These are phyloP conservation scores for Pythium pyrilobum DNA, from an alignment of 352 stramenopile genomes.

Conservation along the genomic window DNA sequence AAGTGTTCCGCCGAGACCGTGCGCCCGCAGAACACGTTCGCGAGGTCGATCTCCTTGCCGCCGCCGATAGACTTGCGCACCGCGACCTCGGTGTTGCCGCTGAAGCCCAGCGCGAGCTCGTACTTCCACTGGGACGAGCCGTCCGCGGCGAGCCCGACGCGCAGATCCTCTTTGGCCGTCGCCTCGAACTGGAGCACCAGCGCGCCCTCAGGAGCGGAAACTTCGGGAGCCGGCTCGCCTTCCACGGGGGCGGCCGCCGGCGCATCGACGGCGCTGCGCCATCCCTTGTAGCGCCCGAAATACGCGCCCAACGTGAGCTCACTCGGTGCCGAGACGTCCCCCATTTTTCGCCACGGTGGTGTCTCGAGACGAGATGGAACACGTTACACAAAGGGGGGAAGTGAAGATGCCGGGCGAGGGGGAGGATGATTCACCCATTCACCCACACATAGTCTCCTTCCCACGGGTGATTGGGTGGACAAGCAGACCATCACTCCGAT, in stretches of 20 bases:
- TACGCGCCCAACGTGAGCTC: constrained; percentile 41
- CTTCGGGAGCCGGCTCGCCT: background rate
- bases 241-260: background rate
- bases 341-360: too few relatives aligned
- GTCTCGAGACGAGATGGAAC: too few relatives aligned
- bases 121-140: constrained; percentile 42
- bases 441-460: background rate
- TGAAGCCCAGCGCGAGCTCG: constrained; percentile 61
- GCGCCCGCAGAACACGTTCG: constrained; percentile 57
- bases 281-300: constrained; percentile 55
- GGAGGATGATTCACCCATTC: background rate
- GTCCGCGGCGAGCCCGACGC: constrained; percentile 47
- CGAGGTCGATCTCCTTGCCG: constrained; percentile 46
- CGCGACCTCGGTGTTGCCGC: constrained; percentile 70
- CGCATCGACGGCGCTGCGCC: constrained; percentile 22
- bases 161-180: constrained; percentile 53
- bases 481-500: background rate
- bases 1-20: constrained; percentile 57
- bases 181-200: constrained; percentile 71
- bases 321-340: background rate
- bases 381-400: too few relatives aligned
- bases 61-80: constrained; percentile 46
- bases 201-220: constrained; percentile 18
- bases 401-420: background rate
- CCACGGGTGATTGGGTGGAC: background rate